Conservation (phyloP, 495 filamentous ascomycete species). For the Friedmanniomyces endolithicus region DNA sequence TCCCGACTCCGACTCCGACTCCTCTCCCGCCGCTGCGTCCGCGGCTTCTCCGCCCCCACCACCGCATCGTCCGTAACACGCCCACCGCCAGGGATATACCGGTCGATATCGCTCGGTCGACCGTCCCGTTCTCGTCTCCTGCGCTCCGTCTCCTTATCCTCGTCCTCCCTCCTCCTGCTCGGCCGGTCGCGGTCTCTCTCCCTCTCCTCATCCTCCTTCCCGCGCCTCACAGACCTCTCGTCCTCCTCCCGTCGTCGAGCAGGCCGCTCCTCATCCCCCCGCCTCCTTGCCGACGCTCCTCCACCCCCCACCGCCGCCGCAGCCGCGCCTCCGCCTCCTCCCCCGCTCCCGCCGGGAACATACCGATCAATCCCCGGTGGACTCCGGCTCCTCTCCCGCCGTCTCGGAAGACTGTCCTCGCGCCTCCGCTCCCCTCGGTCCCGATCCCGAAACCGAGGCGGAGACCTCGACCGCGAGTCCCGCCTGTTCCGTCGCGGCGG, state of each 20-base stretch:
- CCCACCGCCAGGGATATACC: slow-evolving; percentile 24
- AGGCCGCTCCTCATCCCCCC: slow-evolving; percentile 3
- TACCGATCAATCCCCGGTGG: slow-evolving; percentile 24
- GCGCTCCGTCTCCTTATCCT: not conserved
- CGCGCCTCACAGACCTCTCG: not conserved
- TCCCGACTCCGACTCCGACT: slow-evolving; percentile 19
- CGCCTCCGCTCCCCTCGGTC: not conserved
- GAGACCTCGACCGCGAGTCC: slow-evolving; percentile 14
- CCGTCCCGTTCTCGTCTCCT: not conserved
- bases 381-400: slow-evolving; percentile 14
- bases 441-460: slow-evolving; percentile 2
- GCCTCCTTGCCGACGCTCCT: slow-evolving; percentile 1
- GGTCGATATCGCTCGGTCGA: slow-evolving; percentile 23
- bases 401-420: not conserved
- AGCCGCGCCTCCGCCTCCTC: not conserved
- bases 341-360: slow-evolving; percentile 18
- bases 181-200: too few relatives aligned
- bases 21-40: slow-evolving; percentile 16
- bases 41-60: slow-evolving; percentile 5
- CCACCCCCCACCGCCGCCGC: not conserved
- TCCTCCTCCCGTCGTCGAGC: not conserved
- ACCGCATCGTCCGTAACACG: slow-evolving; percentile 9
- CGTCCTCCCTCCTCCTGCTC: too few relatives aligned
- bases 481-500: slow-evolving; percentile 10
- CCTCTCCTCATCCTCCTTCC: too few relatives aligned